Evolutionary conservation across 2,329 filamentous ascomycete genomes (phyloP), one percentile per base, ranked within the genome.

Genomic region (Cadophora sp.): DNA sequence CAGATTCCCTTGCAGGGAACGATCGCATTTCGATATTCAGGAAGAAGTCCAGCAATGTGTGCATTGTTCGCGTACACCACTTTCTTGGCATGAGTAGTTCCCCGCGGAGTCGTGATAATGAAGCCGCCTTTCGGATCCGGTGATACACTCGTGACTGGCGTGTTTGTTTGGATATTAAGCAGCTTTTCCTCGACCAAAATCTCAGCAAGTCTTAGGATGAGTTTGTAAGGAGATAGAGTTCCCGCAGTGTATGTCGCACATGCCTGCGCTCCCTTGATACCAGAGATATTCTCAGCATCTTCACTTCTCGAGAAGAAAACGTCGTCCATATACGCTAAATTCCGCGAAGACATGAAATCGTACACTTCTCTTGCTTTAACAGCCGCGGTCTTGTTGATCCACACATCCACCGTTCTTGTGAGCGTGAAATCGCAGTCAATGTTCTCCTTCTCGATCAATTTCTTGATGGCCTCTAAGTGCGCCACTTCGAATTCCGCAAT

Each of bases 11-110:
- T 68, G 22, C 16, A 67, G 2, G 62, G 56, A 9, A 55, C 66
- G 6, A 78, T 77, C 8, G 71, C 64, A 11, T 66, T 66, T 29
- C 31, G 24, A 22, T 66, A 66, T 5, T 66, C 64, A 8, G 73
- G 58, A 72, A 77, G 62, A 72, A 78, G 19, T 34, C 50, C 64
- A 27, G 62, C 56, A 0, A 88, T 90, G 76, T 91, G 92, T 14
- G 81, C 90, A 72, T 92, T 92, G 1, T 87, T 91, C 11, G 89
- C 89, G 50, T 90, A 82, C 22, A 92, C 79, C 16, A 92, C 81
- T 40, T 83, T 84, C 29, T 80, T 81, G 1, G 90, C 82, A 11
- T 73, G 76, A 63, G 90, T 83, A 0, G 69, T 75, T 12, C 89
- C 90, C 24, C 89, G 83, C 0, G 81, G 75, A 3, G 89, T 91